Evolutionary conservation across 2,329 filamentous ascomycete genomes (phyloP), one percentile per base, ranked within the genome.

Genomic region (Calonectria henricotiae): DNA sequence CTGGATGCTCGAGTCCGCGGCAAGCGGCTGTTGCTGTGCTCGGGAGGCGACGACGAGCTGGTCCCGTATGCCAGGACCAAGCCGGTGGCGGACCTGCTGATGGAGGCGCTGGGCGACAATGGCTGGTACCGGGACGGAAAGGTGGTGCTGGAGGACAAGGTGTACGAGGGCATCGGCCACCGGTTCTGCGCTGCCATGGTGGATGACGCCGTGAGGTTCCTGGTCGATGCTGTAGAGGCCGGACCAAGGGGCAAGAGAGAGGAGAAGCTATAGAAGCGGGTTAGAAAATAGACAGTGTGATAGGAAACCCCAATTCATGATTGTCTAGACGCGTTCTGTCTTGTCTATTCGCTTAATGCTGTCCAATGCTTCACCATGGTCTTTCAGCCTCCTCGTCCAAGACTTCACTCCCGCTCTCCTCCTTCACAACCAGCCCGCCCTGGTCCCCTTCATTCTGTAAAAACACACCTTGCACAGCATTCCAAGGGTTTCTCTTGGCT

Each of bases 121-220:
- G 80, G 81, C 7, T 92, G 86, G 87, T 91, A 85, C 69, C 83
- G 85, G 3, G 88, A 91, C 20, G 85, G 88, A 0, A 84, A 87
- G 0, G 82, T 93, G 2, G 83, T 84, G 41, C 79, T 95, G 5
- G 88, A 91, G 62, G 90, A 95, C 79, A 86, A 89, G 37, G 83
- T 94, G 0, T 95, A 94, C 76, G 85, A 89, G 1, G 91, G 89
- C 0, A 86, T 91, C 0, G 92, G 92, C 0, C 94, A 96, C 79
- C 84, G 86, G n/a, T 94, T 94, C 75, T 91, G 88, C 11, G 80
- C 84, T 1, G 86, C 82, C 6, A 96, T 96, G 94, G 86, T 90
- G 32, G 82, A 83, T 71, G 91, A 93, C 77, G 88, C 93, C 4
- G 86, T 92, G 12, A 81, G 82, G 41, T 96, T 94, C 80, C 80